Base-by-base conservation (phyloP, 2,329 filamentous ascomycete species). In the Aspergillus spinulosporus region DNA sequence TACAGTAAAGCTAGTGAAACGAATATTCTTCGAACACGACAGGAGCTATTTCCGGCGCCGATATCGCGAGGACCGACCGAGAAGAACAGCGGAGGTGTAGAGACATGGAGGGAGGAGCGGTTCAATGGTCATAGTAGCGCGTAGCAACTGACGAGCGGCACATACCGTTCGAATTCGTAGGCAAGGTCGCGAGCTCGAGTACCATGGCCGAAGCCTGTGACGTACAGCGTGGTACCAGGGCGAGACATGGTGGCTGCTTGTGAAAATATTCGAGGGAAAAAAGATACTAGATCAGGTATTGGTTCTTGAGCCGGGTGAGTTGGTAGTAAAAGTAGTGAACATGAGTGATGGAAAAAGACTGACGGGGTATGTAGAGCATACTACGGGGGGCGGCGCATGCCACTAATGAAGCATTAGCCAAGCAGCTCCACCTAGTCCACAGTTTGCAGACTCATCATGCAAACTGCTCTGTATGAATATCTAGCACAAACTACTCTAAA, bases 101-200 rank as follows among this genome's bases (percentile, higher is more conserved):
- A 9, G 37, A 31, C 9, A 12, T 37, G 7, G 34, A 37, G 9
- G 34, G 34, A 57, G 31, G 52, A 51, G 66, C 62, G 64, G 64
- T 55, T 66, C 67, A 69, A 58, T 69, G 68, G 70, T 71, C 66
- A 72, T 74, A 70, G 70, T 74, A 76, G 75, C 72, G 69, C 66
- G 70, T 64, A 66, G 64, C 57, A 69, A 68, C 65, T 21, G 70
- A 68, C 71, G 72, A 80, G 78, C 80, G 77, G 82, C 84, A 96
- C 92, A 86, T 96, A 97, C 91, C 93, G 92, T 92, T 97, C 93
- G 89, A 97, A 97, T 84, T 97, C 93, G 89, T 96, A 97, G 82
- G 93, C 92, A 77, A 97, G 90, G 84, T 99, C 92, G 86, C 94
- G 91, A 77, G 94, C 92, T 83, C 94, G 91, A 77, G 93, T 97